Evolutionary conservation across 2,329 filamentous ascomycete genomes (phyloP), one percentile per base, ranked within the genome.

Genomic region (Aureobasidium sp.): DNA sequence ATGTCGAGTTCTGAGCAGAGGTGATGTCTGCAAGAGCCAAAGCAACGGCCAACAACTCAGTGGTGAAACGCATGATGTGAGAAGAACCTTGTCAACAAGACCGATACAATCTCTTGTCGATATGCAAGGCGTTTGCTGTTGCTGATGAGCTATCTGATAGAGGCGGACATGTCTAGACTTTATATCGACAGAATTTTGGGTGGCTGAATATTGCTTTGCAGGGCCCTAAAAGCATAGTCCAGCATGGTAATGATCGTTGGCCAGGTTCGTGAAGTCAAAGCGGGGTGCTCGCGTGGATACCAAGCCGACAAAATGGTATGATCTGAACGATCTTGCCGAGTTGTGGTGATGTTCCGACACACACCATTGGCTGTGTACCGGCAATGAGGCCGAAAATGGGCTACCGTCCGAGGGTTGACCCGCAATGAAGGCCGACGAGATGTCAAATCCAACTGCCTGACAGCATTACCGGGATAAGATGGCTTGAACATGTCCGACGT

Each of bases 31-130:
- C 30, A 4, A 54, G 16, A 11, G 42, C 53, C 27, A 54, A 27
- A 10, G 42, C 53, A 24, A 54, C 37, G 17, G 53, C 53, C 37
- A 54, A 44, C 11, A 54, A 19, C 35, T 54, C 29, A 3, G 53
- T 48, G 14, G 53, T 54, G 35, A 41, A 48, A 49, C 44, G 53
- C 53, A 54, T 54, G 24, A 32, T 53, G 41, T n/a, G n/a, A n/a
- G n/a, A 29, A 12, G 16, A 44, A 29, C 37, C 47, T 50, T 50
- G 16, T 50, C 22, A 32, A 22, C 16, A n/a, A 39, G 47, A 50
- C 37, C 12, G 27, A 5, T 51, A 34, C 48, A 40, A 41, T 51
- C 48, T 51, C 48, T 51, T 51, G 25, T 51, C 48, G 19, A 51
- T 41, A 32, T 21, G n/a, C 8, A 34, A 51, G 35, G 37, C 32